Conservation (phyloP, 805 yeast genomes). For the Kluyveromyces siamensis region DNA sequence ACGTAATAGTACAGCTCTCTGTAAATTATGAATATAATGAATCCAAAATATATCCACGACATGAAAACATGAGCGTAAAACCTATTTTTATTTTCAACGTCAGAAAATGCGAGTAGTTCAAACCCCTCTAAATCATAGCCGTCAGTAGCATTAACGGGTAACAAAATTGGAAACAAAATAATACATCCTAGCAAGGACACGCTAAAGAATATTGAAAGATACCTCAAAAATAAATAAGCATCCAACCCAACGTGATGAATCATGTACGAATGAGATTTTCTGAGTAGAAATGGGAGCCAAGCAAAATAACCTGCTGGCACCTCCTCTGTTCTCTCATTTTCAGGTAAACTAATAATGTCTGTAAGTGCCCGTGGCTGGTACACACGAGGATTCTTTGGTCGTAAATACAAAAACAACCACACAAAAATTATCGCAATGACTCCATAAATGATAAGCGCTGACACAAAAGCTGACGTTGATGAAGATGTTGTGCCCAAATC, state of each 20-base stretch:
- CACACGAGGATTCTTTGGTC: conserved; percentile 58
- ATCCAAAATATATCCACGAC: conserved; percentile 66
- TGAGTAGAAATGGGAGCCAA: conserved; percentile 47
- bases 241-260: conserved; percentile 67
- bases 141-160: conserved; percentile 69
- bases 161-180: conserved; percentile 56
- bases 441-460: conserved; percentile 63
- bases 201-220: conserved; percentile 44
- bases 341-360: conserved; percentile 28
- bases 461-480: conserved; percentile 71
- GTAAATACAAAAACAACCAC: conserved; percentile 47
- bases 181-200: conserved; percentile 46
- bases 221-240: conserved; percentile 69
- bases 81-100: conserved; percentile 54
- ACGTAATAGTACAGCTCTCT: conserved; percentile 66
- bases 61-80: conserved; percentile 66
- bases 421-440: conserved; percentile 49
- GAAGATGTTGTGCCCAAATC: conserved; percentile 22
- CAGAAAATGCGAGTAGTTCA: conserved; percentile 54
- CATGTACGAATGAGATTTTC: conserved; percentile 50
- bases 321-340: conserved; percentile 51
- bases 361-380: conserved; percentile 69
- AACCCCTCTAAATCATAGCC: conserved; percentile 50
- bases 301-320: conserved; percentile 52
- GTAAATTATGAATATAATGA: conserved; percentile 57